Percentiles rank a stretch among this genome's conserved stretches.
Conservation (phyloP, 1,284 basidiomycete genomes). For the Cryptococcus maquisensis region DNA sequence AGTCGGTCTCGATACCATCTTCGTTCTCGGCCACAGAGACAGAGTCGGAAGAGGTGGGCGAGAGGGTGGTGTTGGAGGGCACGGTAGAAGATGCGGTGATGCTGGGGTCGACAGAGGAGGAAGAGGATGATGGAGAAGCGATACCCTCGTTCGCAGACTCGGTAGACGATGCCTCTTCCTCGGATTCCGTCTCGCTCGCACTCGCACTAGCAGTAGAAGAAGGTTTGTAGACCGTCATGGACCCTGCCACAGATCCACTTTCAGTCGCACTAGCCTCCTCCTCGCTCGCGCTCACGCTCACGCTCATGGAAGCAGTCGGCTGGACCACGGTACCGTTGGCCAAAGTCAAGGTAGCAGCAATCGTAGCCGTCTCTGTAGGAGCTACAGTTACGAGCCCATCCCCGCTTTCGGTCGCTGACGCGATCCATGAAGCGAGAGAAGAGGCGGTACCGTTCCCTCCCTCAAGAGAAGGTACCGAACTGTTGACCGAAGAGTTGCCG, state of each 20-base stretch:
- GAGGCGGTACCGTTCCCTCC: constrained; percentile 1
- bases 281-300: background rate
- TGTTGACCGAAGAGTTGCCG: constrained; percentile 6
- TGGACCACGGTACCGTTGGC: background rate
- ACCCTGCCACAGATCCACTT: too few relatives aligned
- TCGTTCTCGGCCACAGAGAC: constrained; percentile 28
- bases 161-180: background rate
- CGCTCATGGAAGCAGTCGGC: background rate
- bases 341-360: constrained; percentile 10
- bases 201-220: background rate
- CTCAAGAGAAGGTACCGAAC: constrained; percentile 4
- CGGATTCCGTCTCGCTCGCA: background rate
- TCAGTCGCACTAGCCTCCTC: background rate
- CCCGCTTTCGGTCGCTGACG: constrained; percentile 3
- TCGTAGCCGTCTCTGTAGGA: constrained; percentile 21
- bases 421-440: background rate
- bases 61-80: constrained; percentile 1
- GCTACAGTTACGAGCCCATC: constrained; percentile 1
- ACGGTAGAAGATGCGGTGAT: constrained; percentile 5
- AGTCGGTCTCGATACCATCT: constrained; percentile 35
- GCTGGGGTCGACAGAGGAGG: constrained; percentile 2
- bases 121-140: constrained; percentile 1
- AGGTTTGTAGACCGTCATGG: too few relatives aligned
- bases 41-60: constrained; percentile 4
- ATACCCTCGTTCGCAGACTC: constrained; percentile 1